A percentile compares a stretch with the other conserved stretches of the same genome.
These are phyloP conservation scores for Penicillium angulare DNA, from an alignment of 495 filamentous ascomycete species.

Conservation along the genomic window DNA sequence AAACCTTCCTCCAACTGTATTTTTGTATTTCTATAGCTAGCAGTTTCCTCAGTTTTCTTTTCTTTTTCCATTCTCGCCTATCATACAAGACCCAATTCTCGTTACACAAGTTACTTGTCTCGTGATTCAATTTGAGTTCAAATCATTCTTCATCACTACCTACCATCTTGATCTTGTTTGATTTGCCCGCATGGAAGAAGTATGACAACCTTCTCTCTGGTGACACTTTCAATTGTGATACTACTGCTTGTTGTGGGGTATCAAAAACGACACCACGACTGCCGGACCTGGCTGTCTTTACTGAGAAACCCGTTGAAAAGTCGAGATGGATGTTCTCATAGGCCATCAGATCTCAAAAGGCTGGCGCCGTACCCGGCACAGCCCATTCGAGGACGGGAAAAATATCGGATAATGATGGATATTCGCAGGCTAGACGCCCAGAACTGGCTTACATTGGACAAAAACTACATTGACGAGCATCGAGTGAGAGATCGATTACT, in stretches of 20 bases:
- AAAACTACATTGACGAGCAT: conserved; percentile 51
- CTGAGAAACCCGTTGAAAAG: conserved; percentile 5
- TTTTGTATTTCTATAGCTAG: background rate
- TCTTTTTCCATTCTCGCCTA: conserved; percentile 6
- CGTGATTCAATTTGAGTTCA: background rate
- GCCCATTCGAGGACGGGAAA: conserved; percentile 43
- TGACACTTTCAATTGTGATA: conserved; percentile 36
- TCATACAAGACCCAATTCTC: conserved; percentile 1
- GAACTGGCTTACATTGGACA: conserved; percentile 57
- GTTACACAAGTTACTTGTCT: background rate
- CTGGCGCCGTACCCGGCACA: conserved; percentile 44
- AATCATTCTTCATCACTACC: too few species aligned
- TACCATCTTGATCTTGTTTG: too few species aligned
- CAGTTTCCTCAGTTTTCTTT: background rate
- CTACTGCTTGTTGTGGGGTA: conserved; percentile 44
- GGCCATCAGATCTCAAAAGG: conserved; percentile 33
- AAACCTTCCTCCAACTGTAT: background rate
- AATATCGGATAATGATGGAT: conserved; percentile 55
- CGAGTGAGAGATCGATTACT: conserved; percentile 43
- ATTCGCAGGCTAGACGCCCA: conserved; percentile 48
- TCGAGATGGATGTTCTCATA: conserved; percentile 6
- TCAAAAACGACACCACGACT: conserved; percentile 30
- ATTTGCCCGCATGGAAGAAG: conserved; percentile 27
- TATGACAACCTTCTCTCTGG: conserved; percentile 37
- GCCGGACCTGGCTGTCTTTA: conserved; percentile 19